These are phyloP conservation scores for Fusarium abutilonis DNA, from an alignment of 2,329 filamentous ascomycete genomes.

Conservation along the genomic window DNA sequence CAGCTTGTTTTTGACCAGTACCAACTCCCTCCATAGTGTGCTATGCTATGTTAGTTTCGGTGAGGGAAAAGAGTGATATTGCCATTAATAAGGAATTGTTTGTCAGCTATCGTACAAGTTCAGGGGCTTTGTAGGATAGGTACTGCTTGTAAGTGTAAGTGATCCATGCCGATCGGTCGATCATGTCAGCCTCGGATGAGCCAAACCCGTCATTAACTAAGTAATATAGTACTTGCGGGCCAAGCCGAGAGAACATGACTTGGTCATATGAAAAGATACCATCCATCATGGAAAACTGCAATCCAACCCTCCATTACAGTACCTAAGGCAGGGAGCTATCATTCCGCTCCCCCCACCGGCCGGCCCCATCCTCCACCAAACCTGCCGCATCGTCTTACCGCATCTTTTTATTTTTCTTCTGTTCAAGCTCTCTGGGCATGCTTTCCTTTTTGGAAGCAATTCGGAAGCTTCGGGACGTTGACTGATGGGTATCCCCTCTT, in stretches of 20 bases:
- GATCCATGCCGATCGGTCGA: conserved; percentile 27
- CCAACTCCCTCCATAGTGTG: neutral
- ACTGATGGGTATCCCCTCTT: conserved; percentile 8
- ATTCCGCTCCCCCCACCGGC: conserved; percentile 20
- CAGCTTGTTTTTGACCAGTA: no score
- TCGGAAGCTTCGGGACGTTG: conserved; percentile 43
- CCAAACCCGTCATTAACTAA: neutral
- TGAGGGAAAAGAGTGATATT: neutral
- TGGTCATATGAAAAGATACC: conserved; percentile 2
- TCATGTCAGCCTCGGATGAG: conserved; percentile 11
- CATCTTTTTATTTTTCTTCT: conserved; percentile 6
- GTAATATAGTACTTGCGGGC: neutral
- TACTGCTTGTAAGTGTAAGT: neutral
- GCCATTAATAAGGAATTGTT: neutral
- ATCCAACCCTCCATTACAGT: neutral
- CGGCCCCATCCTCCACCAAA: conserved; percentile 29
- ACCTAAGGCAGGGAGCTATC: neutral
- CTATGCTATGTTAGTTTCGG: neutral
- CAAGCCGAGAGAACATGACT: neutral
- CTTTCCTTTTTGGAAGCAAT: conserved; percentile 39
- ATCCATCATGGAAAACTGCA: neutral
- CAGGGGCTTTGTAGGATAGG: no score
- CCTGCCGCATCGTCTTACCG: conserved; percentile 23
- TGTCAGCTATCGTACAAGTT: no score
- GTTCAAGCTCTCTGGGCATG: neutral